Conservation (phyloP, 177 flowering plant species). For the Vitis hybrid region DNA sequence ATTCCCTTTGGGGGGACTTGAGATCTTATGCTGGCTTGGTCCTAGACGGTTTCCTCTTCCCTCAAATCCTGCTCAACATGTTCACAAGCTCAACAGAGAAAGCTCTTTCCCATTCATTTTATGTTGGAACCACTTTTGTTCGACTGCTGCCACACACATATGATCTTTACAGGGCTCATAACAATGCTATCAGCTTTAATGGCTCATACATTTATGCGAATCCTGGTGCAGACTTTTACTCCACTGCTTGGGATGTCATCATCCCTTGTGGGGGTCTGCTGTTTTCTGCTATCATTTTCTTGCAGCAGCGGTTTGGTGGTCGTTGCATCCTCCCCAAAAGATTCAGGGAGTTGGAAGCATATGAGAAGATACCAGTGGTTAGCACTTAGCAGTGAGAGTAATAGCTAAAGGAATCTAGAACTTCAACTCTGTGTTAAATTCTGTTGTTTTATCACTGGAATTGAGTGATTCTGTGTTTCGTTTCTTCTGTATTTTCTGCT, state of each 20-base stretch:
- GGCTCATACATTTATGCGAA: constrained; percentile 43
- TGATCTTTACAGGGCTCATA: constrained; percentile 54
- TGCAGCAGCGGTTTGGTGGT: constrained; percentile 78
- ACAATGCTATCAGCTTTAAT: constrained; percentile 7
- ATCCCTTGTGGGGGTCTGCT: constrained; percentile 48
- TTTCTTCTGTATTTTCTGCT: too few relatives aligned
- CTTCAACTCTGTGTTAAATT: background rate
- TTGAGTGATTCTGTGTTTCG: too few relatives aligned
- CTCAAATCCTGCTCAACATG: constrained; percentile 62
- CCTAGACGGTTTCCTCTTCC: constrained; percentile 64
- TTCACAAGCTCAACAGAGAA: constrained; percentile 38
- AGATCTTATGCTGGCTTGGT: constrained; percentile 62
- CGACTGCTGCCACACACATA: constrained; percentile 63
- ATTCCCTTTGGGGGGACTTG: constrained; percentile 39
- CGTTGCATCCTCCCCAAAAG: constrained; percentile 53
- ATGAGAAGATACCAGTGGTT: constrained; percentile 46
- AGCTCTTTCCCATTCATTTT: constrained; percentile 46
- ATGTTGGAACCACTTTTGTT: constrained; percentile 55
- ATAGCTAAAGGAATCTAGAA: background rate
- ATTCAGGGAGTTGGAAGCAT: constrained; percentile 22
- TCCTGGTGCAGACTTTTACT: constrained; percentile 51
- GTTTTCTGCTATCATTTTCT: constrained; percentile 49
- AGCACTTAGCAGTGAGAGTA: constrained; percentile 20
- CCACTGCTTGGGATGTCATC: constrained; percentile 71
- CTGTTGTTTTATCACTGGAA: background rate